Base-by-base conservation (phyloP, 2,329 filamentous ascomycete species). In the Calonectria pauciramosa region DNA sequence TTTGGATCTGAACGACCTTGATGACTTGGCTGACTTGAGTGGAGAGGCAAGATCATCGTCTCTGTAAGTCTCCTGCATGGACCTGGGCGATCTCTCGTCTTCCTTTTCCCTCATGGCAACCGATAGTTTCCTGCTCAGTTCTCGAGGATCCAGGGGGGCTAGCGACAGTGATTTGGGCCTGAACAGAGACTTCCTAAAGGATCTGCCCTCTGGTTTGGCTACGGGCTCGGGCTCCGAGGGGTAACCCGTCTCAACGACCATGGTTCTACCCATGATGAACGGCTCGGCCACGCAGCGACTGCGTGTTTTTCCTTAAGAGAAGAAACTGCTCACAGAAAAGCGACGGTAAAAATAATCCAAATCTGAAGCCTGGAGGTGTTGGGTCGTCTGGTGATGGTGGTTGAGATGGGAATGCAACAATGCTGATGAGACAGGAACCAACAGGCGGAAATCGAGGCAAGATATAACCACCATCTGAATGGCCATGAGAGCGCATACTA, bases 91-190 rank as follows among this genome's bases (percentile, higher is more conserved):
- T 13, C 34, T 47, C 2, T 47, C 32, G 11, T 69, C 67, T 36
- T 69, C 54, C 23, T 59, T 56, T 75, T 89, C 89, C 73, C 91
- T 87, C 7, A 85, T 86, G 18, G 90, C 83, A 23, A 92, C 88
- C 64, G 86, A 85, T 30, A 93, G 85, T 23, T 90, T 88, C 38
- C 88, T 86, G 14, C 87, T 86, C 34, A 93, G 83, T 70, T 93
- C 91, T 34, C 89, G 86, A 0, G 91, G 86, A 74, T 93, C 90
- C 2, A 60, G 34, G n/a, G 85, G 82, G 38, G 82, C 77, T 14
- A 84, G 80, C 0, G 79, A 78, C 30, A 80, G 77, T 16, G 79
- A 73, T 51, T 76, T 78, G 52, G 80, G 80, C 36, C 80, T 75
- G 63, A 79, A 75, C 49, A 77, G 80, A 14, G 75, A 64, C 51